phyloP scores from a whole-genome alignment of 441 rosid genomes.

The Populus hybrid region DNA sequence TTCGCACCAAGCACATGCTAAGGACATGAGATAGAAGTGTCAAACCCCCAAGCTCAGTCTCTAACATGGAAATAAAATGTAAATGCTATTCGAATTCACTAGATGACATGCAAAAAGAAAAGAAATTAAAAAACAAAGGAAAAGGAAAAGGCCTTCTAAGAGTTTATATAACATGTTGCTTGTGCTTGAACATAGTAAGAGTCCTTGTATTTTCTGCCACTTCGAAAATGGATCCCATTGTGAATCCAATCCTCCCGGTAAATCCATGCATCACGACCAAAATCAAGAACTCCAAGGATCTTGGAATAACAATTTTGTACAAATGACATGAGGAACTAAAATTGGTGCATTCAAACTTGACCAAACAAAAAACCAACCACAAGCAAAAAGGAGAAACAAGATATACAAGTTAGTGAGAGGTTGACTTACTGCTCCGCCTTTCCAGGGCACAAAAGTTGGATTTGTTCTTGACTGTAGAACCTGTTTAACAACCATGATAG shows the following conservation, averaged over 20 bases:
- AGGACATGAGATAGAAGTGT: too few relatives aligned
- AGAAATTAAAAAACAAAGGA: too few relatives aligned
- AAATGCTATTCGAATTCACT: too few relatives aligned
- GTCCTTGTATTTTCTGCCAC: conserved; percentile 85
- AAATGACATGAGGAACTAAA: neutral
- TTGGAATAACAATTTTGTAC: conserved; percentile 19
- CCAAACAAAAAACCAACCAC: neutral
- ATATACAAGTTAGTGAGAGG: neutral
- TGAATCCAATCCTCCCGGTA: conserved; percentile 81
- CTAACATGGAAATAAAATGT: too few relatives aligned
- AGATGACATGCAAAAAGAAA: too few relatives aligned
- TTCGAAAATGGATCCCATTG: conserved; percentile 74
- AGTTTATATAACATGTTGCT: conserved; percentile 75
- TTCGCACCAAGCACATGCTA: too few relatives aligned
- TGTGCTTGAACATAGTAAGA: conserved; percentile 83
- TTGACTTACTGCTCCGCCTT: conserved; percentile 86
- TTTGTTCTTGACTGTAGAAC: conserved; percentile 81
- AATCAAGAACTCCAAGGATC: conserved; percentile 86
- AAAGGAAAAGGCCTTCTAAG: conserved; percentile 21
- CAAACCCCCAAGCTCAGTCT: too few relatives aligned
- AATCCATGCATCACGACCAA: conserved; percentile 91
- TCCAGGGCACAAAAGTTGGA: conserved; percentile 70
- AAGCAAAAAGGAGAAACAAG: neutral
- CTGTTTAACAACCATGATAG: conserved; percentile 26
- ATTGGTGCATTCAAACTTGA: neutral